Evolutionary conservation across 2,329 filamentous ascomycete genomes (phyloP).

Genomic region (Hypoxylon sp.): DNA sequence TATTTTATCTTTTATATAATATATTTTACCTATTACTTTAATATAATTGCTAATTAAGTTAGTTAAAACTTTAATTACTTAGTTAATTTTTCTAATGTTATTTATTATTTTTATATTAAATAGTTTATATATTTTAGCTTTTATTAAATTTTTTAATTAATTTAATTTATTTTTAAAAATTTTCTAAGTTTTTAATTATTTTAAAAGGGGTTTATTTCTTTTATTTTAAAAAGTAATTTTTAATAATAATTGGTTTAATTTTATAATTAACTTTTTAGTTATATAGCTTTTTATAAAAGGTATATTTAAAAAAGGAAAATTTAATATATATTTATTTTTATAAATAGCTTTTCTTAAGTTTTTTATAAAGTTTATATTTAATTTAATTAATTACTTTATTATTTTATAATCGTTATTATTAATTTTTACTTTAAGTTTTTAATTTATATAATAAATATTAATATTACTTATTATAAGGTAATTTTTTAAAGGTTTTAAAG

Average conservation of each 20-base stretch:
- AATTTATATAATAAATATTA: constrained; percentile 4
- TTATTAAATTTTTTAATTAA: constrained; percentile 15
- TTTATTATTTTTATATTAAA: constrained; percentile 6
- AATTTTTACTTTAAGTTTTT: constrained; percentile 2
- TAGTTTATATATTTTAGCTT: constrained; percentile 14
- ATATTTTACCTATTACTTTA: constrained; percentile 8
- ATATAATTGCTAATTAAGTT: constrained; percentile 11
- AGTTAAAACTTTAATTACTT: background rate
- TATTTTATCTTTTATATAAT: constrained; percentile 11
- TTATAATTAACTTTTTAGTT: background rate
- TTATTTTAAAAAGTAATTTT: constrained; percentile 10
- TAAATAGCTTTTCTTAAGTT: constrained; percentile 3
- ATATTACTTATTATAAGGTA: constrained; percentile 12
- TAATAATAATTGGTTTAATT: constrained; percentile 11
- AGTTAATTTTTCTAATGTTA: background rate
- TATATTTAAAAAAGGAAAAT: constrained; percentile 13
- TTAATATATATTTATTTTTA: constrained; percentile 10
- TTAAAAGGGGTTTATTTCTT: constrained; percentile 8
- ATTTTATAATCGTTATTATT: background rate
- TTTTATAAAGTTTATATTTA: constrained; percentile 14
- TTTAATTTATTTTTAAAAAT: constrained; percentile 16
- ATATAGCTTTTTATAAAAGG: constrained; percentile 5
- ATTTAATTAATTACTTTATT: constrained; percentile 6
- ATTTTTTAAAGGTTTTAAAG: constrained; percentile 14
- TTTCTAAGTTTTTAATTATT: constrained; percentile 11